phyloP scores from a whole-genome alignment of 306 rosid genomes.

The Argentina anserina region DNA sequence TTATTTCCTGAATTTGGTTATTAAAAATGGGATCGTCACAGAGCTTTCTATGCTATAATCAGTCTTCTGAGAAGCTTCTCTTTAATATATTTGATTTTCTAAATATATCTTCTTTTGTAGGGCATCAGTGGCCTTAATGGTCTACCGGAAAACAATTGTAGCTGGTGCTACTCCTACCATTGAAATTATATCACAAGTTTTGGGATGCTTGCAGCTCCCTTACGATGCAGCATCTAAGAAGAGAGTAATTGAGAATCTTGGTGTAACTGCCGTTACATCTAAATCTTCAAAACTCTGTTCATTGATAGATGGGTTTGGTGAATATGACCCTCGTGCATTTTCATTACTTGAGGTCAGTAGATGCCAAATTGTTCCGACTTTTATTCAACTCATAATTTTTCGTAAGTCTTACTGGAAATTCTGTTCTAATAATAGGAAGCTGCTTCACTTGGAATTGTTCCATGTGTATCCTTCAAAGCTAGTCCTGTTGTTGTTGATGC shows the following conservation, averaged over 20 bases:
- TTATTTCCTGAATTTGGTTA: neutral
- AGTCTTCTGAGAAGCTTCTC: constrained; percentile 22
- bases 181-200: constrained; percentile 69
- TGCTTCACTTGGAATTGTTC: constrained; percentile 84
- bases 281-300: constrained; percentile 62
- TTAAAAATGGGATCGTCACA: neutral
- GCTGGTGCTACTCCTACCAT: constrained; percentile 65
- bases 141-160: constrained; percentile 67
- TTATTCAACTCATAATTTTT: constrained; percentile 6
- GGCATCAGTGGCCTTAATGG: constrained; percentile 80
- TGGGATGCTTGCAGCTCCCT: constrained; percentile 93
- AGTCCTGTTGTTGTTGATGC: constrained; percentile 67
- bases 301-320: constrained; percentile 85
- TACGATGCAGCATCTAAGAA: constrained; percentile 47
- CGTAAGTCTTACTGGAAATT: constrained; percentile 19
- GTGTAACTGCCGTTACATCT: constrained; percentile 49
- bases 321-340: constrained; percentile 87
- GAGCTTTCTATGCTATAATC: constrained; percentile 24
- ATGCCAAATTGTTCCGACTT: constrained; percentile 17
- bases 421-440: constrained; percentile 59
- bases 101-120: constrained; percentile 34
- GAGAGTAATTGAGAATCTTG: constrained; percentile 68
- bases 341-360: constrained; percentile 85
- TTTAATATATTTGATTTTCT: constrained; percentile 6
- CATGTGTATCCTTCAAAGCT: constrained; percentile 66